phyloP scores from a whole-genome alignment of 805 yeast species.

The Kregervanrija delftensis region DNA sequence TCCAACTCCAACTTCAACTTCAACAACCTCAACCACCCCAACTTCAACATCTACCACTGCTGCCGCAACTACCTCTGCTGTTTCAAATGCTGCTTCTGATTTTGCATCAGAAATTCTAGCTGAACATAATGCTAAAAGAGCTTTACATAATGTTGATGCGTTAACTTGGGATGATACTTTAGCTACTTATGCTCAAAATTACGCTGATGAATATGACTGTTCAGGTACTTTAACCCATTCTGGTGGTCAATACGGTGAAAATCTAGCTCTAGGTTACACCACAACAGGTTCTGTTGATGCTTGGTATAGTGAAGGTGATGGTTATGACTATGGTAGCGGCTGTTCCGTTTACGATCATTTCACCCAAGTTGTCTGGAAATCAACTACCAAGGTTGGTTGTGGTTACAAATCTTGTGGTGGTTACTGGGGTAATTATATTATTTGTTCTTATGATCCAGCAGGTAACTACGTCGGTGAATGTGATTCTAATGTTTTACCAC shows the following conservation, averaged over 20 bases:
- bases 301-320: slow-evolving; percentile 63
- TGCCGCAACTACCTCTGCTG: slow-evolving; percentile 13
- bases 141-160: slow-evolving; percentile 42
- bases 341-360: slow-evolving; percentile 54
- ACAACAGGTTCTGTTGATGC: slow-evolving; percentile 53
- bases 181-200: slow-evolving; percentile 49
- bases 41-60: slow-evolving; percentile 13
- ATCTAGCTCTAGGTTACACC: slow-evolving; percentile 63
- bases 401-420: slow-evolving; percentile 43
- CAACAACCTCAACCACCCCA: slow-evolving; percentile 15
- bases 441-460: slow-evolving; percentile 73
- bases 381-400: slow-evolving; percentile 59
- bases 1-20: slow-evolving; percentile 11
- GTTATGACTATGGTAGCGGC: slow-evolving; percentile 47
- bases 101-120: slow-evolving; percentile 36
- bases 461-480: slow-evolving; percentile 60
- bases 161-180: slow-evolving; percentile 52
- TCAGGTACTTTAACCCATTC: slow-evolving; percentile 61
- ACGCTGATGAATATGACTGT: slow-evolving; percentile 50
- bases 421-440: slow-evolving; percentile 51
- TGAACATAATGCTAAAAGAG: slow-evolving; percentile 58
- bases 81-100: slow-evolving; percentile 13
- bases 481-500: slow-evolving; percentile 28
- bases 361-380: slow-evolving; percentile 70
- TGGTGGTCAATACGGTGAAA: slow-evolving; percentile 66